Evolutionary conservation across 345 rosid species (phyloP).

Genomic region (Brassica incana): DNA sequence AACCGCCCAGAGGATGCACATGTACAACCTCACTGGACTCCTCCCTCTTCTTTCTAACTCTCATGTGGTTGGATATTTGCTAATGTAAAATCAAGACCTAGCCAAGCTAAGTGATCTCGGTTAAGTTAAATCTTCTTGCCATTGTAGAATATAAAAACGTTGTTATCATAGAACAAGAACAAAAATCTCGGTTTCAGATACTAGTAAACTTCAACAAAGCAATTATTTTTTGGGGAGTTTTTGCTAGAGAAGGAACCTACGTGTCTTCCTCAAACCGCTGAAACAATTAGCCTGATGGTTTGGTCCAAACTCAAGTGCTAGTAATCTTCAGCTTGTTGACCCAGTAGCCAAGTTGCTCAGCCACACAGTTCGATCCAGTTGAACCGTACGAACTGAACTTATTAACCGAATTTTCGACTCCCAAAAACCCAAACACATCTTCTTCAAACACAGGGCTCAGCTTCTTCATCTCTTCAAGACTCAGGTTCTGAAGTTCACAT

Average conservation of each 20-base stretch:
- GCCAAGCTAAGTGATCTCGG: no score
- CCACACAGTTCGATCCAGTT: slow-evolving; percentile 66
- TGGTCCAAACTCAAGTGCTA: slow-evolving; percentile 9
- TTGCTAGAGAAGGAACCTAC: neutral
- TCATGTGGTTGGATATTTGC: neutral
- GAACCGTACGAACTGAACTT: slow-evolving; percentile 85
- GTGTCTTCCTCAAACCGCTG: neutral
- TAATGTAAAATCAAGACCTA: neutral
- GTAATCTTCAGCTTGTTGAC: slow-evolving; percentile 48
- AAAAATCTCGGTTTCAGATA: no score
- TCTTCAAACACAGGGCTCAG: slow-evolving; percentile 63
- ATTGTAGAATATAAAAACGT: no score
- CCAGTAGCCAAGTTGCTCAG: slow-evolving; percentile 70
- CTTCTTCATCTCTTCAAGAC: slow-evolving; percentile 66
- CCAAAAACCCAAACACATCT: slow-evolving; percentile 73
- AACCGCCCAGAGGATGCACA: neutral
- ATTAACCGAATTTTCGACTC: slow-evolving; percentile 75
- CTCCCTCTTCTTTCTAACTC: neutral
- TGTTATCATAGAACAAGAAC: no score
- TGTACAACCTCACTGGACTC: neutral
- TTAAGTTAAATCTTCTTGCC: no score
- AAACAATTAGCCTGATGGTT: slow-evolving; percentile 6
- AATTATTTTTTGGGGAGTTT: neutral
- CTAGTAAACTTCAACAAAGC: neutral
- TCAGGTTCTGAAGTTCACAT: slow-evolving; percentile 74